Conservation (phyloP, 208 protist species). For the Balamuthia mandrillaris region DNA sequence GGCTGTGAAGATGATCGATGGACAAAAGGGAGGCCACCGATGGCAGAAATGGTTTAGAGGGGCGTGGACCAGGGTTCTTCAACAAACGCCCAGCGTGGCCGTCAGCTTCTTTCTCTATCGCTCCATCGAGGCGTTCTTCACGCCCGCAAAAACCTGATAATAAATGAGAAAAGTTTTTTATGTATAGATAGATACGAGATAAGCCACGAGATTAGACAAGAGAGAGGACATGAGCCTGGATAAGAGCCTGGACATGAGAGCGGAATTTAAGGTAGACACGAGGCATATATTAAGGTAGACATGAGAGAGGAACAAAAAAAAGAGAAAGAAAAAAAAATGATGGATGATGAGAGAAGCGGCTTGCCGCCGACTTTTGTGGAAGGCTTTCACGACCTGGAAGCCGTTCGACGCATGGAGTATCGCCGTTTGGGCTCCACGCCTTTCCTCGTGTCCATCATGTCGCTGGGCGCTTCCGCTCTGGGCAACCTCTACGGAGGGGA, state of each 20-base stretch:
- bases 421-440: neutral
- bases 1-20: neutral
- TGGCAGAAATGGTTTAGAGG: slow-evolving; percentile 23
- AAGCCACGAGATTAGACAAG: too few species aligned
- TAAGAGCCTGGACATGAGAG: too few species aligned
- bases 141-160: too few species aligned
- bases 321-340: too few species aligned
- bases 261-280: too few species aligned
- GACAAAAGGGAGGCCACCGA: neutral
- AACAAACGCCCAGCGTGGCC: neutral
- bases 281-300: too few species aligned
- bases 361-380: neutral
- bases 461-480: neutral
- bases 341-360: too few species aligned
- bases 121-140: neutral
- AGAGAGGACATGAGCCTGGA: too few species aligned
- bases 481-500: neutral
- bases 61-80: neutral
- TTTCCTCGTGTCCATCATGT: neutral
- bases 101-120: slow-evolving; percentile 12
- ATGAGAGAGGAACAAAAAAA: too few species aligned
- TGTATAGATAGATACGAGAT: too few species aligned
- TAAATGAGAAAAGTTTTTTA: too few species aligned
- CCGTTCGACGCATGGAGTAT: too few species aligned
- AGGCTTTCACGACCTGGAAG: slow-evolving; percentile 27